Percentiles rank a stretch among this genome's conserved stretches.
Conservation (phyloP, 305 asterid genomes). For the Petunia hybrid region DNA sequence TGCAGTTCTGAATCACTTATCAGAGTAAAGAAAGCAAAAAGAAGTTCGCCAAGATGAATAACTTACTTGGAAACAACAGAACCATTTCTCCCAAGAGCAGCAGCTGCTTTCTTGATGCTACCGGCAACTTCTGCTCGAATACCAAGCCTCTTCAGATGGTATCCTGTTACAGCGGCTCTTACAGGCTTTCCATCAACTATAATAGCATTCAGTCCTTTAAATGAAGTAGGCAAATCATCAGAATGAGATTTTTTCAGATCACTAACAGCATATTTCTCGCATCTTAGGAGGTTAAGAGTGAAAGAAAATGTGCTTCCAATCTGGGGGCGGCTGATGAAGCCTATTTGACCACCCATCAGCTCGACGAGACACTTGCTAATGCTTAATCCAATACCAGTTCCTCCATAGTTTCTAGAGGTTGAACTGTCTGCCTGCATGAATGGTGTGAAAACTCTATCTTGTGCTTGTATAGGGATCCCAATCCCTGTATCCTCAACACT, state of each 20-base stretch:
- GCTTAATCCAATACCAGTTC: constrained; percentile 95
- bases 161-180: constrained; percentile 81
- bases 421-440: constrained; percentile 99
- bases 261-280: constrained; percentile 47
- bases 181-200: constrained; percentile 79
- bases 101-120: constrained; percentile 58
- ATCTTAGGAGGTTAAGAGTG: constrained; percentile 59
- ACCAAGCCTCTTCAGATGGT: constrained; percentile 87
- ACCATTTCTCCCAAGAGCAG: constrained; percentile 50
- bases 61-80: constrained; percentile 60
- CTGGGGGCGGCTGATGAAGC: constrained; percentile 74
- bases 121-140: constrained; percentile 61
- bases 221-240: constrained; percentile 63
- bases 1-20: constrained; percentile 19
- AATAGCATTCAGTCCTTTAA: constrained; percentile 74
- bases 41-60: constrained; percentile 28
- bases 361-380: constrained; percentile 91
- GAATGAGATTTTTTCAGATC: constrained; percentile 56
- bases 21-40: constrained; percentile 3
- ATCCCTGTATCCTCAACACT: constrained; percentile 93
- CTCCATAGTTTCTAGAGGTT: constrained; percentile 89
- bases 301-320: constrained; percentile 91
- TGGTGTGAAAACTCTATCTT: constrained; percentile 79
- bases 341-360: constrained; percentile 90
- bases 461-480: constrained; percentile 82